These are phyloP conservation scores for Isatis tinctoria DNA, from an alignment of 345 rosid species.

Conservation along the genomic window DNA sequence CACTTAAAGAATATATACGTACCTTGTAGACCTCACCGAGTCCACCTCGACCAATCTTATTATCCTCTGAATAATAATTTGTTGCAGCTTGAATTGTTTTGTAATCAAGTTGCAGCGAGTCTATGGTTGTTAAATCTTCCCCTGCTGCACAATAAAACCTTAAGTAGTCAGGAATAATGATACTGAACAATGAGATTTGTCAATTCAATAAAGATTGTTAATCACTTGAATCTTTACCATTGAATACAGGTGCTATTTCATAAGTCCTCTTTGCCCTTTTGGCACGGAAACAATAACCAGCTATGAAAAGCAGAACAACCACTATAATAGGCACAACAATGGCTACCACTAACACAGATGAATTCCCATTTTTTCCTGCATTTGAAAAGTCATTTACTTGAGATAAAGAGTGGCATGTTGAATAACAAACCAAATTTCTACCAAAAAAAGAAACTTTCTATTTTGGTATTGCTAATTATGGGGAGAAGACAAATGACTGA, in stretches of 20 bases:
- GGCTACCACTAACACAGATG: slow-evolving; percentile 25
- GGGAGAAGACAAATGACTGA: no score
- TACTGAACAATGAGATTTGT: no score
- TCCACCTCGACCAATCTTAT: slow-evolving; percentile 59
- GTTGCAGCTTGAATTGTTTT: slow-evolving; percentile 41
- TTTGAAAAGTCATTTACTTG: background rate
- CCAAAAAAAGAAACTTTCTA: background rate
- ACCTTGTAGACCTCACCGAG: slow-evolving; percentile 64
- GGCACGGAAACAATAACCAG: slow-evolving; percentile 26
- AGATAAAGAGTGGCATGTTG: background rate
- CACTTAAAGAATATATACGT: no score
- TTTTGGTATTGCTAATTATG: no score
- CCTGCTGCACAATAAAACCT: slow-evolving; percentile 8
- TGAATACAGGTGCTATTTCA: background rate
- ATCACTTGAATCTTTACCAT: slow-evolving; percentile 19
- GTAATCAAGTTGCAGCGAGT: slow-evolving; percentile 42
- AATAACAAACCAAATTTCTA: background rate
- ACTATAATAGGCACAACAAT: slow-evolving; percentile 27
- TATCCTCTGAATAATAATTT: slow-evolving; percentile 33
- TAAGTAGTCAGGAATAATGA: no score
- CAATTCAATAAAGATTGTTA: background rate
- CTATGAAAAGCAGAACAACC: slow-evolving; percentile 14
- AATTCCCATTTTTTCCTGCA: slow-evolving; percentile 28
- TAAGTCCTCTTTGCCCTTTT: slow-evolving; percentile 28
- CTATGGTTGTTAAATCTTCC: slow-evolving; percentile 28